Evolutionary conservation across 2,329 filamentous ascomycete species (phyloP), one percentile per base, ranked within the genome.

Genomic region (Stagonosporopsis vannaccii): DNA sequence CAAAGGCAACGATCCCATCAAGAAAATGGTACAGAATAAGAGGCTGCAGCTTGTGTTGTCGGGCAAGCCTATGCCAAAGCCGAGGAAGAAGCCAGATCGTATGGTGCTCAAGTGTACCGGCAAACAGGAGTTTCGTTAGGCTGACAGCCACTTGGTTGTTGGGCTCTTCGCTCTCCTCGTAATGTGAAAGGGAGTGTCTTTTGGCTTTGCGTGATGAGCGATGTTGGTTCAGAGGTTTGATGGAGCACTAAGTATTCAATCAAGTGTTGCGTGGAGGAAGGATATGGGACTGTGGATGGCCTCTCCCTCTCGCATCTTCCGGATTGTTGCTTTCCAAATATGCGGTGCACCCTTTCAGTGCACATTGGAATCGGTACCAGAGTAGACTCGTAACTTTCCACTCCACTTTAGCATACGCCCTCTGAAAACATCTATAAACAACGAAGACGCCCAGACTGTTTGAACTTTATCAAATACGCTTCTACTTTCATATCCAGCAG

Each of bases 1-100:
- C 52, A 49, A 49, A n/a, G 62, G 57, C 30, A 63, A 50, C 0
- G 59, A 68, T 28, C 30, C 53, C 0, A 49, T 68, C 33, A 68
- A 67, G 45, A 47, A 40, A n/a, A 20, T 39, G 2, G 60, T 68
- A 1, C 44, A 58, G 17, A 72, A 70, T 25, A 28, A 37, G 12
- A 67, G 61, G 22, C 39, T 71, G 1, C 66, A 58, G 3, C 53
- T 54, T 6, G 47, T 70, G 11, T 41, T 71, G 4, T 30, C 54
- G 1, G 62, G 43, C 12, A 66, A 49, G 41, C 48, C 45, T 4
- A 20, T 53, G 22, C 61, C 62, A 1, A 61, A 33, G 20, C 22
- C 55, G 40, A 42, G 52, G 28, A 64, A 56, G 56, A 60, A 51
- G 43, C 6, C 40, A 0, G 61, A 66, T 30, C 49, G 47, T 2